These are phyloP conservation scores for Termitomyces sp. DNA, from an alignment of 768 basidiomycete genomes.

Conservation along the genomic window DNA sequence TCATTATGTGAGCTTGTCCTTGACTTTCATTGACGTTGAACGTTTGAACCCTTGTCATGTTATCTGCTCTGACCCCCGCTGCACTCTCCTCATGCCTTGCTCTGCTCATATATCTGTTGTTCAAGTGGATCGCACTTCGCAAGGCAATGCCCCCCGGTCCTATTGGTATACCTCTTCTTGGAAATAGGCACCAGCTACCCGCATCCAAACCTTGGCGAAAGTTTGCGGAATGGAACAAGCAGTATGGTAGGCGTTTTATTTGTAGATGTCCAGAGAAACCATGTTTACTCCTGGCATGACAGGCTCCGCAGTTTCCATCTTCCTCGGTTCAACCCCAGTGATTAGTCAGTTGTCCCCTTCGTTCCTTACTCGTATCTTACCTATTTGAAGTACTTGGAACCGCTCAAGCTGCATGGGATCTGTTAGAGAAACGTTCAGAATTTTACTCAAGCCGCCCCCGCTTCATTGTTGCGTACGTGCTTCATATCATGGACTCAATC, in stretches of 20 bases:
- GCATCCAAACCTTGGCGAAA: constrained; percentile 41
- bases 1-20: not conserved
- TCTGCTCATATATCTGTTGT: constrained; percentile 14
- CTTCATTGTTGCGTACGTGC: constrained; percentile 34
- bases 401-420: constrained; percentile 40
- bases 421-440: constrained; percentile 40
- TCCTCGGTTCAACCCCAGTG: constrained; percentile 36
- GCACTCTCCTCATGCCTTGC: constrained; percentile 7
- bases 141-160: constrained; percentile 41
- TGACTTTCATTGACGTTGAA: not conserved
- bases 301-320: constrained; percentile 37
- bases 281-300: not conserved
- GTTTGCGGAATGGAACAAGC: constrained; percentile 40
- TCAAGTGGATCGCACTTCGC: constrained; percentile 25
- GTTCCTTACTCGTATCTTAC: not conserved
- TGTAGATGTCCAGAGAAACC: not conserved
- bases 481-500: not conserved
- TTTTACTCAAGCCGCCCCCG: constrained; percentile 44
- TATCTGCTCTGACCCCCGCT: not conserved
- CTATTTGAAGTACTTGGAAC: constrained; percentile 32
- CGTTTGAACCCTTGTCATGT: not conserved
- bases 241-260: constrained; percentile 29
- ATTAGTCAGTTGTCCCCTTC: constrained; percentile 21
- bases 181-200: constrained; percentile 41
- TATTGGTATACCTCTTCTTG: constrained; percentile 35